phyloP scores from a whole-genome alignment of 768 basidiomycete genomes.

The Termitomyces titanicus region DNA sequence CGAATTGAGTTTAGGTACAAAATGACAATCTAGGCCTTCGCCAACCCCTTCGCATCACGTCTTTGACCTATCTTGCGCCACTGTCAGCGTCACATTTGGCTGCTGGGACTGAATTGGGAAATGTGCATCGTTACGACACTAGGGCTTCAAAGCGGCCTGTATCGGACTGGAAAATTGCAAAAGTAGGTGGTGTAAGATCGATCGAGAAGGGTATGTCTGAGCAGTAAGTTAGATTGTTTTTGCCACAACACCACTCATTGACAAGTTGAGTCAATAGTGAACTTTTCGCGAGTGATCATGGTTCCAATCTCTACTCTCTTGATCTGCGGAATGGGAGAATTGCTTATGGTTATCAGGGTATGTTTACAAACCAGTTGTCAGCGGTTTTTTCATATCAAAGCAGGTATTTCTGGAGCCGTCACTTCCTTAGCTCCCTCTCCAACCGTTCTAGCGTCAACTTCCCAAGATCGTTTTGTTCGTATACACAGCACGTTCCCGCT shows the following conservation, averaged over 20 bases:
- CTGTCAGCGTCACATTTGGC: slow-evolving; percentile 41
- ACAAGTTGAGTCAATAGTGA: slow-evolving; percentile 41
- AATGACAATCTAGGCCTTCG: slow-evolving; percentile 75
- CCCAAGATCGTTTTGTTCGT: slow-evolving; percentile 68
- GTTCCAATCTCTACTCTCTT: slow-evolving; percentile 57
- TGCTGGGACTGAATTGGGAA: slow-evolving; percentile 72
- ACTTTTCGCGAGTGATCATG: slow-evolving; percentile 64
- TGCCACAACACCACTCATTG: background rate
- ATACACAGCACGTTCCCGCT: slow-evolving; percentile 61
- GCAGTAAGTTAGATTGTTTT: slow-evolving; percentile 43
- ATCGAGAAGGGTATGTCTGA: slow-evolving; percentile 59
- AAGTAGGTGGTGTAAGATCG: slow-evolving; percentile 56
- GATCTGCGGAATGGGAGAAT: slow-evolving; percentile 68
- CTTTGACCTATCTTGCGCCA: slow-evolving; percentile 54
- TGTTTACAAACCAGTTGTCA: background rate
- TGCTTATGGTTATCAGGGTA: slow-evolving; percentile 67
- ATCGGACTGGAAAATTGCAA: slow-evolving; percentile 62
- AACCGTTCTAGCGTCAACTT: slow-evolving; percentile 51
- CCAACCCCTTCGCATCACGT: slow-evolving; percentile 73
- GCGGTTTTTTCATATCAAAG: background rate
- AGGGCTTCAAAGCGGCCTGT: slow-evolving; percentile 65
- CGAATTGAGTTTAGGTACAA: slow-evolving; percentile 42
- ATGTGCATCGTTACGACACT: slow-evolving; percentile 75
- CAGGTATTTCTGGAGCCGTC: slow-evolving; percentile 71
- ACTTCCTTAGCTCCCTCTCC: slow-evolving; percentile 59